Base-by-base conservation (phyloP, 371 early-diverging fungal genomes). In the Mortierella sp. region DNA sequence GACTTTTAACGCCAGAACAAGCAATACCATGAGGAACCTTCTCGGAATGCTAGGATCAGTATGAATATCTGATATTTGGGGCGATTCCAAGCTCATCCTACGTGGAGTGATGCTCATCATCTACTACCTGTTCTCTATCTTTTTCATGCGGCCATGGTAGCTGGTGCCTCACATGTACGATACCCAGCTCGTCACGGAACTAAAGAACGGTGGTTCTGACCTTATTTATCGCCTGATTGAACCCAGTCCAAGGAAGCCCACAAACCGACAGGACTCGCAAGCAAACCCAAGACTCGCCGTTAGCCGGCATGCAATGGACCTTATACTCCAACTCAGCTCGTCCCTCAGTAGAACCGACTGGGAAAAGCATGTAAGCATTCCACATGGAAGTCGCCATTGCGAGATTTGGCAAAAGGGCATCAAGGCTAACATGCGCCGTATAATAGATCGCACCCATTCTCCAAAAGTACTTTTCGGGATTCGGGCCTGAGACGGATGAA, bases 381-480 rank as follows among this genome's bases (percentile, higher is more conserved):
- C 13, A 1, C 23, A 38, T n/a, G 6, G 14, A 34, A 38, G n/a
- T n/a, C n/a, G n/a, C n/a, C n/a, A n/a, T n/a, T n/a, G n/a, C n/a
- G n/a, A n/a, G n/a, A n/a, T n/a, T n/a, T n/a, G n/a, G n/a, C n/a
- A n/a, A n/a, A n/a, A n/a, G n/a, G n/a, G n/a, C n/a, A n/a, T n/a
- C n/a, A 2, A 23, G 39, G 14, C 39, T 39, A 39, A 39, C 39
- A 9, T 14, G 39, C 39, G 39, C 14, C 14, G 39, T 39, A 24
- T 48, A 24, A 50, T 80, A 87, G 88, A 82, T 89, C 39, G 82
- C 84, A n/a, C 83, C 88, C 0, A 83, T 84, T 28, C 67, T 89
- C 8, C 85, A 85, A 79, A 87, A 87, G 51, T 89, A 89, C 61
- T 89, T 89, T 64, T 86, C 87, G 5, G 86, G 86, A 9, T 88